These are phyloP conservation scores for Trichoderma sp. DNA, from an alignment of 2,329 filamentous ascomycete genomes.

Conservation along the genomic window DNA sequence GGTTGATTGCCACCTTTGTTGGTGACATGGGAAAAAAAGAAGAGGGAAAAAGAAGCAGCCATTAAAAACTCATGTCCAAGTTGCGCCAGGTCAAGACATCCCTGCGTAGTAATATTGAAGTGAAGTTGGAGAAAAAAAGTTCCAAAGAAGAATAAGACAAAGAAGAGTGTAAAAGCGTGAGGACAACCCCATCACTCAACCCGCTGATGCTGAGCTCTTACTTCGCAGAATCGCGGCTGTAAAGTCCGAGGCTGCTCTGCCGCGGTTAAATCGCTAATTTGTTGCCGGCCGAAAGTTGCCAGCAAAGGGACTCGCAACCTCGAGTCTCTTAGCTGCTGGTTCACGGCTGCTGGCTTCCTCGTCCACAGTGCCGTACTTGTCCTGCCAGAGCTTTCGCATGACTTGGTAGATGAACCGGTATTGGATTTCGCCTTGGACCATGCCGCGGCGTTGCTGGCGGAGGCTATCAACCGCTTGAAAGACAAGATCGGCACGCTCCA, in stretches of 20 bases:
- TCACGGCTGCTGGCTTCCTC: slow-evolving; percentile 37
- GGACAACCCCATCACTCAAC: slow-evolving; percentile 4
- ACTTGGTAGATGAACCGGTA: slow-evolving; percentile 88
- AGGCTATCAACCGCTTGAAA: slow-evolving; percentile 76
- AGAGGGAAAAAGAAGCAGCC: background rate
- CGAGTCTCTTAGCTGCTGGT: slow-evolving; percentile 53
- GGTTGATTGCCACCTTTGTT: background rate
- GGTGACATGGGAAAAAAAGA: background rate
- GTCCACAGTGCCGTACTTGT: slow-evolving; percentile 52
- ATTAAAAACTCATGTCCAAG: background rate
- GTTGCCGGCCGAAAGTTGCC: background rate
- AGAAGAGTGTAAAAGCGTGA: background rate
- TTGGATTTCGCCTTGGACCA: slow-evolving; percentile 89
- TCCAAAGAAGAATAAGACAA: background rate
- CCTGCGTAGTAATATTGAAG: background rate
- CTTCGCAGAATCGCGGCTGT: slow-evolving; percentile 13
- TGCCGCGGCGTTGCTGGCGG: slow-evolving; percentile 84
- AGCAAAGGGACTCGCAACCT: slow-evolving; percentile 47
- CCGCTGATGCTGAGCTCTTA: slow-evolving; percentile 15
- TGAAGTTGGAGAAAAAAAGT: background rate
- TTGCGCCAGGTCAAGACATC: background rate
- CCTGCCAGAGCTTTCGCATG: slow-evolving; percentile 69
- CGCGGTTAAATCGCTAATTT: slow-evolving; percentile 20
- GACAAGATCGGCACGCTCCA: slow-evolving; percentile 60
- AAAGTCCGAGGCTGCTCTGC: slow-evolving; percentile 7